These are phyloP conservation scores for Cercophora newfieldiana DNA, from an alignment of 495 filamentous ascomycete species.

Conservation along the genomic window DNA sequence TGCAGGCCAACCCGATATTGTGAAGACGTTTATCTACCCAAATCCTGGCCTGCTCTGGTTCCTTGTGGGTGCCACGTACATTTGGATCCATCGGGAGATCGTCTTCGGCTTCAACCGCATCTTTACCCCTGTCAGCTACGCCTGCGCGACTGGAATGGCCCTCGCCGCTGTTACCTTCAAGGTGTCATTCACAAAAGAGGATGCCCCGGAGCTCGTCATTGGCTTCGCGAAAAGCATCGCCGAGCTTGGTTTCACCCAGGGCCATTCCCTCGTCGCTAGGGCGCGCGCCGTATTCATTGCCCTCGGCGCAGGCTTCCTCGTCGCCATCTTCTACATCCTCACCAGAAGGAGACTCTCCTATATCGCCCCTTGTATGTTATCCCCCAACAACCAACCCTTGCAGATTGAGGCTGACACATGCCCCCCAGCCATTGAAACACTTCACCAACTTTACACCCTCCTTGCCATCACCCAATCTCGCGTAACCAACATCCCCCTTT, in stretches of 20 bases:
- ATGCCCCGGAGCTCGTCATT: conserved; percentile 79
- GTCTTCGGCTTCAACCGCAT: conserved; percentile 38
- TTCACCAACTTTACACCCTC: conserved; percentile 71
- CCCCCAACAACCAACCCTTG: background rate
- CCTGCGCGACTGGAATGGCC: conserved; percentile 39
- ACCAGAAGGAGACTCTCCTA: conserved; percentile 23
- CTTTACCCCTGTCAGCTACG: conserved; percentile 28
- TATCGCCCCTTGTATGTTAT: conserved; percentile 25
- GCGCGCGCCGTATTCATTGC: conserved; percentile 56
- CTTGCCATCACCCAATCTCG: conserved; percentile 86
- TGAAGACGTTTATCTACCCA: conserved; percentile 61
- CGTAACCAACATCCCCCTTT: conserved; percentile 78
- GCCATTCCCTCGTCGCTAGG: conserved; percentile 49
- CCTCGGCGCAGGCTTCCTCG: conserved; percentile 45
- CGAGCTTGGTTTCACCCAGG: conserved; percentile 43
- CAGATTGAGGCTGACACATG: background rate
- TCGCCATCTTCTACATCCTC: conserved; percentile 34
- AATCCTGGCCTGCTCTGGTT: conserved; percentile 69
- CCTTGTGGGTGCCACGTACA: conserved; percentile 71
- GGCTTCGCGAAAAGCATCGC: conserved; percentile 49
- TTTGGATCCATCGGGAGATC: conserved; percentile 39
- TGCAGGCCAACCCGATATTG: conserved; percentile 83
- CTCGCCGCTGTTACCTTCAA: conserved; percentile 77
- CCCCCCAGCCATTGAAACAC: conserved; percentile 35
- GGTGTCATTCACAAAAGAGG: conserved; percentile 73